Evolutionary conservation across 257 asterid genomes (phyloP).

Genomic region (Solanum corneliomulleri): DNA sequence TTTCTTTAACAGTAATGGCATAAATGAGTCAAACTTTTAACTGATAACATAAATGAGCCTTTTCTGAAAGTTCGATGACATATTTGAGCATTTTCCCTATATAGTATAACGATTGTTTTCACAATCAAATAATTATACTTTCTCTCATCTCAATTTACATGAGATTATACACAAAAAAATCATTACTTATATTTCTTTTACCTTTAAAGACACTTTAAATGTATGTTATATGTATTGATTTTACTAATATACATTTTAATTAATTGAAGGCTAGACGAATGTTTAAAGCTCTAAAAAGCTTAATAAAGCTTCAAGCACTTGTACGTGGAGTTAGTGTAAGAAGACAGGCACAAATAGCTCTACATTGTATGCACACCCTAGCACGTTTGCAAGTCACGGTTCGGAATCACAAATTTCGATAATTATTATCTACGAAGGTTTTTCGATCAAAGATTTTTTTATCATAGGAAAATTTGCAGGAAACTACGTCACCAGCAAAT

Average conservation of each 20-base stretch:
- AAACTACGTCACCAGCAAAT: not conserved
- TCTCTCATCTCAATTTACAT: too few species aligned
- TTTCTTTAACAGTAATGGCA: too few species aligned
- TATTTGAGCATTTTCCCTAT: too few species aligned
- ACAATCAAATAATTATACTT: too few species aligned
- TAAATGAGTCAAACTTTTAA: too few species aligned
- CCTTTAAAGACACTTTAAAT: not conserved
- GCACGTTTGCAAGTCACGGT: constrained; percentile 65
- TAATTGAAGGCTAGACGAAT: constrained; percentile 51
- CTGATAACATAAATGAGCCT: too few species aligned
- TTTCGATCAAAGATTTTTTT: not conserved
- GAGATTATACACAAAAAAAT: not conserved
- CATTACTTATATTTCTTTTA: not conserved
- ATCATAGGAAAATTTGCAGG: fast-evolving
- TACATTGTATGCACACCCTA: constrained; percentile 65
- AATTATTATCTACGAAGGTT: not conserved
- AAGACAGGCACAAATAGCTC: constrained; percentile 58
- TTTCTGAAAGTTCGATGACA: too few species aligned
- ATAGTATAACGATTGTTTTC: too few species aligned
- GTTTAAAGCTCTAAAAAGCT: constrained; percentile 46
- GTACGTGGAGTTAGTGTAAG: constrained; percentile 64
- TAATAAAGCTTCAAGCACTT: constrained; percentile 63
- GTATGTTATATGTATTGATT: not conserved
- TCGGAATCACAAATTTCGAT: constrained; percentile 37
- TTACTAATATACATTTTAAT: not conserved